A percentile compares a stretch with the other conserved stretches of the same genome.
Evolutionary conservation across 495 filamentous ascomycete genomes (phyloP).

Genomic region (Aspergillus olivimuriae): DNA sequence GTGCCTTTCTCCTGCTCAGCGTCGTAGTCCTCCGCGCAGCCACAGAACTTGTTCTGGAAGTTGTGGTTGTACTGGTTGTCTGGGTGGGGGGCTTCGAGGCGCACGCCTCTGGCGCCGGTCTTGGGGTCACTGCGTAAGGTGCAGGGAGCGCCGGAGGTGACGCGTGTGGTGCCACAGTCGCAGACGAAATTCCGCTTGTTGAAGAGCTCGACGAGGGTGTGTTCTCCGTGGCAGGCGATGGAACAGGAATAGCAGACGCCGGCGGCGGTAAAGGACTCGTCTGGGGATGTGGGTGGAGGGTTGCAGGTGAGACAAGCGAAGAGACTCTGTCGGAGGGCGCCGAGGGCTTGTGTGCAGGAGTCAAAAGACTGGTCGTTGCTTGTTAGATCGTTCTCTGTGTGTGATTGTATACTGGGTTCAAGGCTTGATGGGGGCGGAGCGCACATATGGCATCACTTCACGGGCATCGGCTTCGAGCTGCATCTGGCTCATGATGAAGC

Average conservation of each 20-base stretch:
- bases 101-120: constrained; percentile 71
- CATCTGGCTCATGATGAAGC: constrained; percentile 84
- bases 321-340: constrained; percentile 75
- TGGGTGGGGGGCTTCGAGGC: constrained; percentile 61
- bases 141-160: constrained; percentile 65
- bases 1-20: constrained; percentile 83
- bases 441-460: constrained; percentile 85
- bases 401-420: too few relatives aligned
- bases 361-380: constrained; percentile 89
- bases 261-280: constrained; percentile 63
- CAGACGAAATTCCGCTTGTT: constrained; percentile 91
- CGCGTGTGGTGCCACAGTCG: constrained; percentile 87
- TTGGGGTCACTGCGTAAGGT: constrained; percentile 65
- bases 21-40: constrained; percentile 80
- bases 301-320: constrained; percentile 93
- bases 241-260: constrained; percentile 95
- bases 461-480: constrained; percentile 90
- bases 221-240: constrained; percentile 93
- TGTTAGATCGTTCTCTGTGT: not conserved
- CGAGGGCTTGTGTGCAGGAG: constrained; percentile 81
- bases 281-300: constrained; percentile 57
- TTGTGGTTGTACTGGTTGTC: constrained; percentile 93
- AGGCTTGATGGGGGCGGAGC: constrained; percentile 17
- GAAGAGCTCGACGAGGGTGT: constrained; percentile 93
- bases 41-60: constrained; percentile 88